Percentiles rank a stretch among this genome's conserved stretches.
These are phyloP conservation scores for Colletotrichum nymphaeae DNA, from an alignment of 2,329 filamentous ascomycete genomes.

Conservation along the genomic window DNA sequence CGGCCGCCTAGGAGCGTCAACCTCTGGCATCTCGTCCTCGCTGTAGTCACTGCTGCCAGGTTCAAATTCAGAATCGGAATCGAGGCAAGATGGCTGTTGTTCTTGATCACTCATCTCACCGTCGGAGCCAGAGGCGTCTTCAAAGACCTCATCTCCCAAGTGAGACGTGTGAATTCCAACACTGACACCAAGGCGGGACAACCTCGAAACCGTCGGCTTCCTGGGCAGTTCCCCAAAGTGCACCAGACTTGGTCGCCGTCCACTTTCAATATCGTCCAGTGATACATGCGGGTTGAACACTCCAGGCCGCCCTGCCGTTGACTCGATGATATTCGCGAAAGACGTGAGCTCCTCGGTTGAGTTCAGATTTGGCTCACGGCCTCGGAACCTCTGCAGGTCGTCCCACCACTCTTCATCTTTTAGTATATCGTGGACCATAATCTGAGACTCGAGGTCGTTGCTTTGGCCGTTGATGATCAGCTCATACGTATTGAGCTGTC, in stretches of 20 bases:
- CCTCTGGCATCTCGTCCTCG: constrained; percentile 40
- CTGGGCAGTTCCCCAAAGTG: constrained; percentile 72
- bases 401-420: constrained; percentile 86
- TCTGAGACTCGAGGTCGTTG: constrained; percentile 55
- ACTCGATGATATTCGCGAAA: constrained; percentile 56
- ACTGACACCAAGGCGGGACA: constrained; percentile 70
- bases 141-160: constrained; percentile 71
- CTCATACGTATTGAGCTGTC: constrained; percentile 78
- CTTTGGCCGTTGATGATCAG: constrained; percentile 79
- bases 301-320: constrained; percentile 54
- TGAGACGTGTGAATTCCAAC: constrained; percentile 82
- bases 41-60: constrained; percentile 45
- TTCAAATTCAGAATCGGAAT: constrained; percentile 48
- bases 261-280: constrained; percentile 39
- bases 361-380: constrained; percentile 50
- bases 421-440: constrained; percentile 73
- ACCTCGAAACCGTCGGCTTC: constrained; percentile 64
- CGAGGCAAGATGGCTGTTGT: constrained; percentile 40
- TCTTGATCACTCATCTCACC: constrained; percentile 56
- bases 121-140: constrained; percentile 46
- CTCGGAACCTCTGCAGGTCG: constrained; percentile 71
- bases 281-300: constrained; percentile 55
- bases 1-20: constrained; percentile 28
- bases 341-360: constrained; percentile 57
- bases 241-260: constrained; percentile 61